Percentiles rank a stretch among this genome's conserved stretches.
phyloP scores from a whole-genome alignment of 768 basidiomycete genomes.

The Cystofilobasidium ferigula region DNA sequence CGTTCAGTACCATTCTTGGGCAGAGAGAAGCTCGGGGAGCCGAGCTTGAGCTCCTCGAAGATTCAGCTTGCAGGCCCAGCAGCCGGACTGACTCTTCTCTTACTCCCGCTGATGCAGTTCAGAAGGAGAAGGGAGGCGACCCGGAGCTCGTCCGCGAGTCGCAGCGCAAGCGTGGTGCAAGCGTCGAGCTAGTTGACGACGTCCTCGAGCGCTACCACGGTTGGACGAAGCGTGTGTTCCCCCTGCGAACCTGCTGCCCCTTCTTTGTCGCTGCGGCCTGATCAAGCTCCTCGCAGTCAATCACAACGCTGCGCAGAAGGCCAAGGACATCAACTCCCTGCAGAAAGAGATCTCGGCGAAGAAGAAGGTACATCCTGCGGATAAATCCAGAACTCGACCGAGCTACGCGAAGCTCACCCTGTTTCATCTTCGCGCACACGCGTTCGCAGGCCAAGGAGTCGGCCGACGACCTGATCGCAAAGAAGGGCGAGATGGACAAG shows the following conservation, averaged over 20 bases:
- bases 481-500: slow-evolving; percentile 75
- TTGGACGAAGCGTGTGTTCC: slow-evolving; percentile 79
- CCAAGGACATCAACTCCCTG: slow-evolving; percentile 73
- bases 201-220: slow-evolving; percentile 80
- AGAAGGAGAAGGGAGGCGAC: slow-evolving; percentile 57
- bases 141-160: slow-evolving; percentile 81
- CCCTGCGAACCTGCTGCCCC: background rate
- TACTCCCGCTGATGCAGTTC: slow-evolving; percentile 3
- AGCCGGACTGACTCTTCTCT: background rate
- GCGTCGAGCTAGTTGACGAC: slow-evolving; percentile 87
- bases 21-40: too few relatives aligned
- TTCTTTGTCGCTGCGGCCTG: background rate
- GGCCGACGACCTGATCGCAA: slow-evolving; percentile 71
- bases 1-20: background rate
- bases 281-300: slow-evolving; percentile 51
- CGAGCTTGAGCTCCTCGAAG: too few relatives aligned
- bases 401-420: background rate
- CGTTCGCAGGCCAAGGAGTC: slow-evolving; percentile 67
- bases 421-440: background rate
- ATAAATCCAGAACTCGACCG: background rate
- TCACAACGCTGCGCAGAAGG: slow-evolving; percentile 64
- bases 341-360: slow-evolving; percentile 91
- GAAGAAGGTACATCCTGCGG: slow-evolving; percentile 58
- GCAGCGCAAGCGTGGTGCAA: slow-evolving; percentile 77
- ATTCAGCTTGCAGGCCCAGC: background rate